Base-by-base conservation (phyloP, 2,329 filamentous ascomycete genomes). In the Arthrobotrys conoides region DNA sequence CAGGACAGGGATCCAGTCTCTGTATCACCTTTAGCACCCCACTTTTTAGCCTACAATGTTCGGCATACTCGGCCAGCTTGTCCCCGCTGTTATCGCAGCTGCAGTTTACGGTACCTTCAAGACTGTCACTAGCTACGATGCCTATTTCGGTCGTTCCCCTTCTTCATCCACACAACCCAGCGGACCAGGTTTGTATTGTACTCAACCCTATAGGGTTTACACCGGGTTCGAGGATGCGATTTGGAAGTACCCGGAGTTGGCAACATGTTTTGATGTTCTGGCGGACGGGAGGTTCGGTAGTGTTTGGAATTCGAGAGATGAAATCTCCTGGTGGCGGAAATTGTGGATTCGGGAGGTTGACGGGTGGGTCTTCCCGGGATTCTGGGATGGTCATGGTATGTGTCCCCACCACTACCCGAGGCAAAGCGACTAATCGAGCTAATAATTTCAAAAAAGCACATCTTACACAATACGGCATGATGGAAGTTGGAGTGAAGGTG, bases 381-480 rank as follows among this genome's bases (percentile, higher is more conserved):
- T 93, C 0, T 92, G 90, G 88, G 91, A 93, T 80, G 90, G 90
- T 0, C 91, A 92, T 82, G 91, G 73, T 77, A 67, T 16, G 30
- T 20, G 14, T 9, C n/a, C n/a, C n/a, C n/a, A n/a, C n/a, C n/a
- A n/a, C n/a, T n/a, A n/a, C n/a, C n/a, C n/a, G n/a, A n/a, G n/a
- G n/a, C n/a, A n/a, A n/a, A n/a, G n/a, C n/a, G n/a, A n/a, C 44
- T 46, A 46, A 46, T 20, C 18, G n/a, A n/a, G n/a, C n/a, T n/a
- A n/a, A n/a, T n/a, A n/a, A n/a, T 46, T 9, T 18, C n/a, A n/a
- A n/a, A 4, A n/a, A n/a, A 77, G 73, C 90, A 0, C 91, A 92
- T 82, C 84, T 92, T 59, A 83, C 90, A 18, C 87, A 88, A 81
- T 92, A 91, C 82, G 91, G 89, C 64, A 90, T 92, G 83, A 90